These are phyloP conservation scores for Geum urbanum DNA, from an alignment of 306 rosid species.

Conservation along the genomic window DNA sequence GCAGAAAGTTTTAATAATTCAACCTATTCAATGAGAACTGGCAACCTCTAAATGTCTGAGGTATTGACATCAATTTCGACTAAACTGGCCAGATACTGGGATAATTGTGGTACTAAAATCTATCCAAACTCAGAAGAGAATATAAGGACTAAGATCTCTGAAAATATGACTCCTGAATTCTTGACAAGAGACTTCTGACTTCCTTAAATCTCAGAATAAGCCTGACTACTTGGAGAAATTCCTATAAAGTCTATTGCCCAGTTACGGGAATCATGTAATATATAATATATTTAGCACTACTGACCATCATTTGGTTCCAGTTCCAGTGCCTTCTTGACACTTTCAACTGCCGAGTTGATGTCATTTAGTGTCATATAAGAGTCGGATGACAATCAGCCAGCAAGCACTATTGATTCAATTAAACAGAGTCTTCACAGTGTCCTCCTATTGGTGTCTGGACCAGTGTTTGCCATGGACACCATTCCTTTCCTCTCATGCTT, in stretches of 20 bases:
- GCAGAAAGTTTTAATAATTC: neutral
- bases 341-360: slow-evolving; percentile 70
- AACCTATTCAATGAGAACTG: neutral
- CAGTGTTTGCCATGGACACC: slow-evolving; percentile 64
- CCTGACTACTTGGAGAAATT: neutral
- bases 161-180: neutral
- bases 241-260: neutral
- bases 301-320: slow-evolving; percentile 83
- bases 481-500: slow-evolving; percentile 78
- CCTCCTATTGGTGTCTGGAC: slow-evolving; percentile 55
- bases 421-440: slow-evolving; percentile 75
- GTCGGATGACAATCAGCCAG: neutral
- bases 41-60: neutral
- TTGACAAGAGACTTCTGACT: neutral
- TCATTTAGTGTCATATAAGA: slow-evolving; percentile 59
- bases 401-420: slow-evolving; percentile 8
- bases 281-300: slow-evolving; percentile 13
- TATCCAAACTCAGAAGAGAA: neutral
- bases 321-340: slow-evolving; percentile 59
- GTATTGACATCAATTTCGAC: neutral
- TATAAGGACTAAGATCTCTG: neutral
- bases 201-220: neutral
- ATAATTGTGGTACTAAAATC: neutral
- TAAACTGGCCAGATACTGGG: neutral
- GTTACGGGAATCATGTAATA: neutral